These are phyloP conservation scores for Agastache rugosa DNA, from an alignment of 257 asterid genomes.

Conservation along the genomic window DNA sequence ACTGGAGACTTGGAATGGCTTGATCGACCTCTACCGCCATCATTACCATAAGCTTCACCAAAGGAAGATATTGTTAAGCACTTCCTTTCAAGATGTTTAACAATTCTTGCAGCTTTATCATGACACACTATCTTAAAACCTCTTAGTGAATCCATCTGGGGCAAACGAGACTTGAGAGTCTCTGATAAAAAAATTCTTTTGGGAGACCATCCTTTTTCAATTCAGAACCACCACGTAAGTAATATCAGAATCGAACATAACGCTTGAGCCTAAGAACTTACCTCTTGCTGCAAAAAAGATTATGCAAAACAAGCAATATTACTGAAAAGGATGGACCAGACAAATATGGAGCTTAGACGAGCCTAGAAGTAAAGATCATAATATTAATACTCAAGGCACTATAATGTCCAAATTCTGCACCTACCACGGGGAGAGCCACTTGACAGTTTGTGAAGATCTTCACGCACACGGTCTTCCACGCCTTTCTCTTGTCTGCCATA, in stretches of 20 bases:
- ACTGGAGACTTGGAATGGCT: slow-evolving; percentile 91
- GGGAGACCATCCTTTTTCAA: slow-evolving; percentile 65
- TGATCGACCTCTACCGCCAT: slow-evolving; percentile 85
- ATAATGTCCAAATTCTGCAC: slow-evolving; percentile 36
- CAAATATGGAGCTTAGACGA: slow-evolving; percentile 27
- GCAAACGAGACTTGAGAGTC: slow-evolving; percentile 72
- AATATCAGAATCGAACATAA: slow-evolving; percentile 82
- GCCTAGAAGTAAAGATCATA: slow-evolving; percentile 11
- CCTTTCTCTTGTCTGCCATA: slow-evolving; percentile 72
- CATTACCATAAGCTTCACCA: slow-evolving; percentile 98
- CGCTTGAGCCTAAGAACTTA: slow-evolving; percentile 91
- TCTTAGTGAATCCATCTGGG: slow-evolving; percentile 69
- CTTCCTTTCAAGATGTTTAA: slow-evolving; percentile 72
- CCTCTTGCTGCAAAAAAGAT: slow-evolving; percentile 95
- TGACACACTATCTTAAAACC: slow-evolving; percentile 69
- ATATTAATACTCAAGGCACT: slow-evolving; percentile 11
- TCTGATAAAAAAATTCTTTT: slow-evolving; percentile 59
- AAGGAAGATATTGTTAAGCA: slow-evolving; percentile 90
- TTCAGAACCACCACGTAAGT: slow-evolving; percentile 81
- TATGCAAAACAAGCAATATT: slow-evolving; percentile 48
- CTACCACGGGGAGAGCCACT: slow-evolving; percentile 89
- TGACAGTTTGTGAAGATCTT: slow-evolving; percentile 68
- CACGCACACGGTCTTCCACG: slow-evolving; percentile 79
- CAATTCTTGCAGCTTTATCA: slow-evolving; percentile 88
- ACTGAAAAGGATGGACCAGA: slow-evolving; percentile 31